Evolutionary conservation across 2,329 filamentous ascomycete species (phyloP).

Genomic region (Neofusicoccum parvum): DNA sequence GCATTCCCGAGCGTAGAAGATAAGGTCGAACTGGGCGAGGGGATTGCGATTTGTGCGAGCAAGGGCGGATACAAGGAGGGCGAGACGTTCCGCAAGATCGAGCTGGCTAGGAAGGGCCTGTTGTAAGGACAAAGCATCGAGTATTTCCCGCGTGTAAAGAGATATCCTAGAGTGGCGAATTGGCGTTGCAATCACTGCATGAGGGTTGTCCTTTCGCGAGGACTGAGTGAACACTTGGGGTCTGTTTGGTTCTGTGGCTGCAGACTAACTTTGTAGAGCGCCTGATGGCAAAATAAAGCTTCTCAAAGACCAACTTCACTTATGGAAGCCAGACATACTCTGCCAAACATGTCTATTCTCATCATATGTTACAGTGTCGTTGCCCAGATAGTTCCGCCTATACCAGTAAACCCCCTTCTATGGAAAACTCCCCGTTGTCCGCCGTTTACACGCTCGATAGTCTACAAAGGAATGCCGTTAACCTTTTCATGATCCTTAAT

Average conservation of each 20-base stretch:
- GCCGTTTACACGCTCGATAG: not conserved
- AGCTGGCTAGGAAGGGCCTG: slow-evolving; percentile 77
- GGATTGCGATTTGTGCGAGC: slow-evolving; percentile 71
- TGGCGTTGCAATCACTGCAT: slow-evolving; percentile 1
- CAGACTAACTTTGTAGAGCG: no score
- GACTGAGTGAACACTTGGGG: no score
- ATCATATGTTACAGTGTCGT: not conserved
- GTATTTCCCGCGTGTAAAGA: not conserved
- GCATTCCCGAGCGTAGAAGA: slow-evolving; percentile 68
- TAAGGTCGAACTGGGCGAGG: slow-evolving; percentile 71
- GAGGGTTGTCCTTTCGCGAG: no score
- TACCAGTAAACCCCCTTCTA: not conserved
- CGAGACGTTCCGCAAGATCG: slow-evolving; percentile 74
- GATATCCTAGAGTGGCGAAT: not conserved
- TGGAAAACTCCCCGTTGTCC: not conserved
- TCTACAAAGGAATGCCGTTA: slow-evolving; percentile 9
- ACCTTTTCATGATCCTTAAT: slow-evolving; percentile 21
- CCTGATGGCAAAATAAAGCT: no score
- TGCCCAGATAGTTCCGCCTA: not conserved
- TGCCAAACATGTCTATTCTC: slow-evolving; percentile 2
- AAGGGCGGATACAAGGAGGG: slow-evolving; percentile 74
- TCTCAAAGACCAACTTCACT: not conserved
- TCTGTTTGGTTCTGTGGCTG: no score
- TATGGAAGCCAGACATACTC: not conserved
- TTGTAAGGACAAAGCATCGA: slow-evolving; percentile 49